A percentile compares a stretch with the other conserved stretches of the same genome.
Conservation (phyloP, 352 stramenopile genomes). For the Albugo laibachii region DNA sequence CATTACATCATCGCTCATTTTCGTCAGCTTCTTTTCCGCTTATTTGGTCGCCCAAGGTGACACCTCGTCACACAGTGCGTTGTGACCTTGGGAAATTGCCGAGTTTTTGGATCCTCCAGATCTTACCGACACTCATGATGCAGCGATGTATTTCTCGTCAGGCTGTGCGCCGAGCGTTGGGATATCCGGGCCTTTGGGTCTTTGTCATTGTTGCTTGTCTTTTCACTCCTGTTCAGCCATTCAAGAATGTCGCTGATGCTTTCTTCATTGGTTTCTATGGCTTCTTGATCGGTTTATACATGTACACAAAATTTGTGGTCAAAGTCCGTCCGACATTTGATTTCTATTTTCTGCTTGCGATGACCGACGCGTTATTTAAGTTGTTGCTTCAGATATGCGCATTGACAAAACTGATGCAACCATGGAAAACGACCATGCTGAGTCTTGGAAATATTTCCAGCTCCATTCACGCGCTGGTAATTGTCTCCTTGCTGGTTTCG, state of each 20-base stretch:
- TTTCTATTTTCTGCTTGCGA: conserved; percentile 53
- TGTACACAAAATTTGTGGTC: conserved; percentile 64
- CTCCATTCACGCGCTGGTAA: conserved; percentile 33
- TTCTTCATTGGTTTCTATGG: background rate
- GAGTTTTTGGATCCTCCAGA: conserved; percentile 49
- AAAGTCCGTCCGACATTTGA: conserved; percentile 61
- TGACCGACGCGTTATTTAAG: conserved; percentile 14
- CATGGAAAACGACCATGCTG: conserved; percentile 7
- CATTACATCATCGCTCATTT: conserved; percentile 10
- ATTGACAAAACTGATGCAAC: too few species aligned
- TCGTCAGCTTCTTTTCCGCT: conserved; percentile 1
- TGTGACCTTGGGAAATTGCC: conserved; percentile 35
- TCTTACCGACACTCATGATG: conserved; percentile 72
- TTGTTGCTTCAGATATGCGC: too few species aligned
- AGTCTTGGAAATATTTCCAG: conserved; percentile 27
- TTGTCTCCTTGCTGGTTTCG: conserved; percentile 48
- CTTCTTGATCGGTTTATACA: conserved; percentile 48
- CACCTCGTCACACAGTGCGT: conserved; percentile 5
- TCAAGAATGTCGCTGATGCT: background rate
- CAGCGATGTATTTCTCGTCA: conserved; percentile 61
- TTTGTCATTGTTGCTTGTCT: conserved; percentile 38
- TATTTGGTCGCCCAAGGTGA: background rate
- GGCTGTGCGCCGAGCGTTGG: conserved; percentile 43
- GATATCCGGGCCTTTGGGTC: conserved; percentile 41
- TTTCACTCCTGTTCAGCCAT: conserved; percentile 9